phyloP scores from a whole-genome alignment of 2,329 filamentous ascomycete species.

The Claviceps quebecensis region DNA sequence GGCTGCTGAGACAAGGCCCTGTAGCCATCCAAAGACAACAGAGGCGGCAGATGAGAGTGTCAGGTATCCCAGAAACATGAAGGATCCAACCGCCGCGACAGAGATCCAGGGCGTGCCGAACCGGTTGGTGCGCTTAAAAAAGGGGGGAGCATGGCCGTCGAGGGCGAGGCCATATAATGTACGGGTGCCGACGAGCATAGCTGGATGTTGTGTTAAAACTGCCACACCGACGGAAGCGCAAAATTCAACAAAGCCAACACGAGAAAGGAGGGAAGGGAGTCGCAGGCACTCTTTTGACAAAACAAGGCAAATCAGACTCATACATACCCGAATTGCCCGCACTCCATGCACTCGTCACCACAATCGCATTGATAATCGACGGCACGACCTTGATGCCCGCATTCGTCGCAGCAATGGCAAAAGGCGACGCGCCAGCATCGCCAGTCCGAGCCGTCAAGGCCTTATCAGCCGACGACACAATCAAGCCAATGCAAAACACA shows the following conservation, averaged over 20 bases:
- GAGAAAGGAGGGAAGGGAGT: no score
- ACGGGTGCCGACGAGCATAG: conserved; percentile 32
- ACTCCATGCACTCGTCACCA: conserved; percentile 11
- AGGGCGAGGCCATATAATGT: conserved; percentile 49
- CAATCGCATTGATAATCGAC: conserved; percentile 40
- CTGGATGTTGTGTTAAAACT: no score
- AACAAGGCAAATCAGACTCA: not conserved
- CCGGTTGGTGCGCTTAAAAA: conserved; percentile 42
- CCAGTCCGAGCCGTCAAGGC: conserved; percentile 13
- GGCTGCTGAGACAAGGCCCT: conserved; percentile 44
- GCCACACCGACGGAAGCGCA: no score
- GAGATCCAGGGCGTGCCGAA: conserved; percentile 39
- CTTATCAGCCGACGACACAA: conserved; percentile 28
- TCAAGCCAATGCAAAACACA: conserved; percentile 36
- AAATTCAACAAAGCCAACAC: no score
- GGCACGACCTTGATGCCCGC: conserved; percentile 35
- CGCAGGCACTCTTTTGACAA: no score
- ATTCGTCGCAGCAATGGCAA: conserved; percentile 35
- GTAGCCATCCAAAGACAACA: conserved; percentile 50
- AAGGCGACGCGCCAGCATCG: conserved; percentile 31
- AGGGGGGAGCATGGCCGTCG: conserved; percentile 43
- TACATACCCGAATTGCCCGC: conserved; percentile 10
- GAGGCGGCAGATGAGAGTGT: conserved; percentile 44
- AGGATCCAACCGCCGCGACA: conserved; percentile 31
- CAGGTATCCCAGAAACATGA: conserved; percentile 50